Evolutionary conservation across 306 rosid genomes (phyloP).

Genomic region (Quillaja saponaria): DNA sequence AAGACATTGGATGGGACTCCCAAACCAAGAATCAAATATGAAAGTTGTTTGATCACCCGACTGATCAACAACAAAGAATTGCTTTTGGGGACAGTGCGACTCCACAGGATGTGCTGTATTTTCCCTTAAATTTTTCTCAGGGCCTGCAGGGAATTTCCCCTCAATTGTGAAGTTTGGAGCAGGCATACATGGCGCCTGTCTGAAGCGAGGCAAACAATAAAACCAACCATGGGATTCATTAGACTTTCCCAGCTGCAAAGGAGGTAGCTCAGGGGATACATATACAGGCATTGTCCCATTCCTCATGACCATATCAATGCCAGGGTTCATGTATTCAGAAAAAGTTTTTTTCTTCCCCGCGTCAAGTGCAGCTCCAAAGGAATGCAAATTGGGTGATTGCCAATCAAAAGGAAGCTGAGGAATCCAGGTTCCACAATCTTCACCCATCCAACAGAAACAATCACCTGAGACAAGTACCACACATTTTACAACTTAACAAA

Average conservation of each 20-base stretch:
- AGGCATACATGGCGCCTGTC: conserved; percentile 54
- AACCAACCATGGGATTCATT: conserved; percentile 76
- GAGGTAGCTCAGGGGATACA: conserved; percentile 46
- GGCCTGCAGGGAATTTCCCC: conserved; percentile 32
- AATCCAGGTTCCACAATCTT: conserved; percentile 56
- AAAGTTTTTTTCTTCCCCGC: conserved; percentile 50
- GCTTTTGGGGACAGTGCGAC: conserved; percentile 48
- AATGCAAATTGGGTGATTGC: conserved; percentile 54
- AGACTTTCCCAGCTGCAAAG: conserved; percentile 42
- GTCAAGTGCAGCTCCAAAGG: conserved; percentile 41
- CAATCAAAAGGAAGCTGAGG: conserved; percentile 47
- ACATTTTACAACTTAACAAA: neutral
- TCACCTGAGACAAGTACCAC: conserved; percentile 43
- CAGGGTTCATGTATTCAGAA: conserved; percentile 41
- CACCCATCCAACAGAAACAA: conserved; percentile 77
- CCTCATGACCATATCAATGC: conserved; percentile 31
- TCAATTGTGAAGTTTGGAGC: conserved; percentile 32
- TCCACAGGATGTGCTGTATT: conserved; percentile 33
- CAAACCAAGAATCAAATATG: conserved; percentile 56
- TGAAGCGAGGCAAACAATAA: conserved; percentile 59
- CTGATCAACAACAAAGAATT: conserved; percentile 66
- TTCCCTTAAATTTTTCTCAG: conserved; percentile 30
- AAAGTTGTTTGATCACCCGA: conserved; percentile 69
- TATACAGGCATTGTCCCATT: conserved; percentile 44
- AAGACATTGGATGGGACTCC: conserved; percentile 50